Evolutionary conservation across 2,329 filamentous ascomycete species (phyloP).

Genomic region (Fusarium tuaranense): DNA sequence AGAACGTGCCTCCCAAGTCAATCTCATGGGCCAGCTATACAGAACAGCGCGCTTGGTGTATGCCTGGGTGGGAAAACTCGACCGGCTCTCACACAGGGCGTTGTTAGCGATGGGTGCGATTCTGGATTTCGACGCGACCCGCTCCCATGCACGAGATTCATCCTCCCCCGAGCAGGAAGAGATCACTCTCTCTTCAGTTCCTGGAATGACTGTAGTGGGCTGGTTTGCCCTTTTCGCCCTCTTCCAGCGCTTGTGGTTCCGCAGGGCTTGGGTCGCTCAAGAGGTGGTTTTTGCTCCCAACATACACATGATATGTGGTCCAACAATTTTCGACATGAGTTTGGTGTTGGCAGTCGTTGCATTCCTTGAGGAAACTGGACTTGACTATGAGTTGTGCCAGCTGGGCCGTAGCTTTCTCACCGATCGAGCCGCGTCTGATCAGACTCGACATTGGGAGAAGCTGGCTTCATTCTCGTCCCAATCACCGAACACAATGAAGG

Average conservation of each 20-base stretch:
- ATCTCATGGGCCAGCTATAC: background rate
- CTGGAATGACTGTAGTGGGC: background rate
- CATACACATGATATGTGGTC: background rate
- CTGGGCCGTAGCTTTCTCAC: background rate
- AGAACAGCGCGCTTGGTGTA: background rate
- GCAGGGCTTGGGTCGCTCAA: slow-evolving; percentile 10
- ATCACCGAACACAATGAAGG: background rate
- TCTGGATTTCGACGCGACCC: background rate
- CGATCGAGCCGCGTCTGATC: background rate
- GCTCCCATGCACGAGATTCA: background rate
- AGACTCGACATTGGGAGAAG: background rate
- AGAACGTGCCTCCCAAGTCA: background rate
- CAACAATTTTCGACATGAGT: background rate
- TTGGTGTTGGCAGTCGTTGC: background rate
- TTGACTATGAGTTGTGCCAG: background rate
- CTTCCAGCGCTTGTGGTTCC: slow-evolving; percentile 10
- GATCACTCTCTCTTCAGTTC: background rate
- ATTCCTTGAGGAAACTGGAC: background rate
- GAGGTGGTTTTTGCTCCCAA: background rate
- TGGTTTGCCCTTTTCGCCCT: slow-evolving; percentile 9
- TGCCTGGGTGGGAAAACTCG: background rate
- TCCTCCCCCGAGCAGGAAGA: background rate
- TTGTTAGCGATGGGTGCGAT: background rate
- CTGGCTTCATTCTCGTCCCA: background rate
- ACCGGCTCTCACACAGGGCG: background rate